A percentile compares a stretch with the other conserved stretches of the same genome.
phyloP scores from a whole-genome alignment of 495 filamentous ascomycete species.

The Xylaria acuta region DNA sequence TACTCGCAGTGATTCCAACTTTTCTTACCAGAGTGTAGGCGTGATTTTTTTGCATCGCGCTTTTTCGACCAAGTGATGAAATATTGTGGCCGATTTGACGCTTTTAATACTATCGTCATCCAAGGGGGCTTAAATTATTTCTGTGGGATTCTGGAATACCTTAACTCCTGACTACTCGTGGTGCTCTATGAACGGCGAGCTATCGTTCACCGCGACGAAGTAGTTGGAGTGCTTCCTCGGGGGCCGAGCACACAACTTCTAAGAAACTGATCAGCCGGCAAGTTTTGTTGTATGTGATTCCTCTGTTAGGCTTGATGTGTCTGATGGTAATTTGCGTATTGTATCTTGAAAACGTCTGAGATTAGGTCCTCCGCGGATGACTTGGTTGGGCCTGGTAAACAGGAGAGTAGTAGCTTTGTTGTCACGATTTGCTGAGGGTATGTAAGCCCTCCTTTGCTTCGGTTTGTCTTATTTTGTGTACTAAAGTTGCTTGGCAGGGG shows the following conservation, averaged over 20 bases:
- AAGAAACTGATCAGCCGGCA: background rate
- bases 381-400: too few relatives aligned
- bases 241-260: background rate
- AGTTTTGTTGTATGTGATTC: too few relatives aligned
- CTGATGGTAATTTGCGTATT: background rate
- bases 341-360: background rate
- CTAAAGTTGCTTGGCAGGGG: too few relatives aligned
- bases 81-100: background rate
- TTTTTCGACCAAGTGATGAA: background rate
- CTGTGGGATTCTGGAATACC: background rate
- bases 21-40: background rate
- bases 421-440: too few relatives aligned
- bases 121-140: background rate
- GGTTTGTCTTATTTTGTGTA: too few relatives aligned
- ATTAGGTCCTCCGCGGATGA: background rate
- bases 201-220: background rate
- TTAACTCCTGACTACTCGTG: background rate
- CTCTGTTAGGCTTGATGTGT: background rate
- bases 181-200: background rate
- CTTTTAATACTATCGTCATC: background rate
- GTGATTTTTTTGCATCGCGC: background rate
- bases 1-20: background rate
- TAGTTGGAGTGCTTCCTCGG: background rate
- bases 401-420: too few relatives aligned
- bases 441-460: too few relatives aligned